Evolutionary conservation across 1,284 basidiomycete genomes (phyloP).

Genomic region (Boletus semigastroideus): DNA sequence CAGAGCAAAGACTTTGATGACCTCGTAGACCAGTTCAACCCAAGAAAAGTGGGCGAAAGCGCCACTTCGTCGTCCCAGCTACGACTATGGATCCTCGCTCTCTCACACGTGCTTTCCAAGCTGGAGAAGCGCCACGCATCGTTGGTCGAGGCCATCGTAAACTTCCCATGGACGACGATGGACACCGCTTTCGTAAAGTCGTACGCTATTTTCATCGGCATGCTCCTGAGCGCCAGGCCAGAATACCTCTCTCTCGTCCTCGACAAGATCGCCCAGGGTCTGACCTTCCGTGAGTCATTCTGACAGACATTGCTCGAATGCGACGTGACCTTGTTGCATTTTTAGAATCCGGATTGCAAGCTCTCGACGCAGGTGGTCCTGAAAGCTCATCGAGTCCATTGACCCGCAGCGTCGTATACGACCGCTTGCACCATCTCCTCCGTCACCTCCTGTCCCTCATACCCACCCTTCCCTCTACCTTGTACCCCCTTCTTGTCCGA

Average conservation of each 20-base stretch:
- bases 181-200: constrained; percentile 81
- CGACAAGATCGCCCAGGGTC: constrained; percentile 77
- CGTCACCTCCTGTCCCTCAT: constrained; percentile 85
- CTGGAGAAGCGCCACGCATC: constrained; percentile 79
- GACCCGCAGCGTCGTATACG: constrained; percentile 83
- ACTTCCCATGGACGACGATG: constrained; percentile 89
- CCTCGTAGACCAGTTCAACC: constrained; percentile 70
- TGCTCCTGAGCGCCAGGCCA: constrained; percentile 90
- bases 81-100: constrained; percentile 70
- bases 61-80: constrained; percentile 55
- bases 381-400: constrained; percentile 69
- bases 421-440: constrained; percentile 84
- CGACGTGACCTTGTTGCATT: constrained; percentile 13
- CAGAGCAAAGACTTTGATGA: constrained; percentile 65
- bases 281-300: constrained; percentile 79
- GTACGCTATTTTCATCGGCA: constrained; percentile 87
- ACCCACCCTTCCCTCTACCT: constrained; percentile 83
- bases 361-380: constrained; percentile 52
- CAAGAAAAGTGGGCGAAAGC: constrained; percentile 40
- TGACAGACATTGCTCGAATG: constrained; percentile 1
- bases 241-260: constrained; percentile 90
- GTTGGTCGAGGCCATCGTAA: constrained; percentile 86
- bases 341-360: constrained; percentile 68
- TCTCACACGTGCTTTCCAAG: constrained; percentile 79
- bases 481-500: constrained; percentile 82